phyloP scores from a whole-genome alignment of 768 basidiomycete species.

The Gloeophyllum trabeum region DNA sequence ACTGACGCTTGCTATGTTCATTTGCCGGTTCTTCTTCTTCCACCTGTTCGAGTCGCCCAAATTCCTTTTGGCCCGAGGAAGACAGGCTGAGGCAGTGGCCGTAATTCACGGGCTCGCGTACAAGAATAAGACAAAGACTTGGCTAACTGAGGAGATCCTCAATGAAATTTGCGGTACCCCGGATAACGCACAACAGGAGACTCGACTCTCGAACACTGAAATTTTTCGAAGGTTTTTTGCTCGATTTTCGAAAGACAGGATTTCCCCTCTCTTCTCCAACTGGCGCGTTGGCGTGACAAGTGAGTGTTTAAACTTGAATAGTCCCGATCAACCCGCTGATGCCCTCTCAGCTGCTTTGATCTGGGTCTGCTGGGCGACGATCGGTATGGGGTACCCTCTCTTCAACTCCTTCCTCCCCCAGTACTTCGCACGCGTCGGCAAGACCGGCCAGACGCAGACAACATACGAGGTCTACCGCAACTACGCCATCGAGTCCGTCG shows the following conservation, averaged over 20 bases:
- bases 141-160: conserved; percentile 32
- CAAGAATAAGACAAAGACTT: conserved; percentile 33
- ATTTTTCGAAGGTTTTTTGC: too few relatives aligned
- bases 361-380: conserved; percentile 35
- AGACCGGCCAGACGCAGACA: conserved; percentile 12
- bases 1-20: conserved; percentile 40
- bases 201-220: too few relatives aligned
- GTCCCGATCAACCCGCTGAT: too few relatives aligned
- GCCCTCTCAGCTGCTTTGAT: too few relatives aligned
- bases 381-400: conserved; percentile 44
- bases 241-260: too few relatives aligned
- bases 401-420: conserved; percentile 41
- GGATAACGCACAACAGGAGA: too few relatives aligned
- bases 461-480: conserved; percentile 30
- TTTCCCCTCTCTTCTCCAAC: too few relatives aligned
- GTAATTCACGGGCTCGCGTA: conserved; percentile 36
- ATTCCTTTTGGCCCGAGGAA: conserved; percentile 42
- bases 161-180: too few relatives aligned
- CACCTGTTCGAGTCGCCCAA: conserved; percentile 44
- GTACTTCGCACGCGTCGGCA: conserved; percentile 25
- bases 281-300: too few relatives aligned
- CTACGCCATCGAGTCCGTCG: conserved; percentile 46
- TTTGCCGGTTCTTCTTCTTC: conserved; percentile 40
- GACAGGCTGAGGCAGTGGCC: conserved; percentile 37
- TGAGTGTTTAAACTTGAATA: too few relatives aligned